These are phyloP conservation scores for Funneliformis caledonium DNA, from an alignment of 371 early-diverging fungal genomes.

Conservation along the genomic window DNA sequence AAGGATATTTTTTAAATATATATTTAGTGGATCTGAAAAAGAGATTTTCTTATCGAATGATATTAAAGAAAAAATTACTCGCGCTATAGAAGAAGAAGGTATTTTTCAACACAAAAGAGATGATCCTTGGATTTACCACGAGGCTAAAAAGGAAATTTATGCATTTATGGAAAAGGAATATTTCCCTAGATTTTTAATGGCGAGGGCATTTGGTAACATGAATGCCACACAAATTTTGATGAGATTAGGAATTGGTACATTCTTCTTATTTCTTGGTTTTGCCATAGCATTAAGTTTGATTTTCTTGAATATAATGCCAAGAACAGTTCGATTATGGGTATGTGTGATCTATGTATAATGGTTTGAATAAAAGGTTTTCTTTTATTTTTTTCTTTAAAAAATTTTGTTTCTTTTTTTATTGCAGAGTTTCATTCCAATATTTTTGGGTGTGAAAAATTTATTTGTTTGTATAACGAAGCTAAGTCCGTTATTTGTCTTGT, in stretches of 20 bases:
- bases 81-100: slow-evolving; percentile 49
- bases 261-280: slow-evolving; percentile 59
- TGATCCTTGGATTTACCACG: slow-evolving; percentile 59
- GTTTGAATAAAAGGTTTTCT: not conserved
- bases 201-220: slow-evolving; percentile 67
- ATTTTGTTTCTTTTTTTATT: not conserved
- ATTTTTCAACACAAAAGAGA: slow-evolving; percentile 45
- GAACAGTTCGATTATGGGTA: slow-evolving; percentile 62
- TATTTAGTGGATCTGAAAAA: slow-evolving; percentile 61
- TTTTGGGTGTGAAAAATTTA: slow-evolving; percentile 45
- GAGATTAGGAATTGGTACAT: slow-evolving; percentile 58
- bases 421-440: slow-evolving; percentile 50
- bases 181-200: slow-evolving; percentile 63
- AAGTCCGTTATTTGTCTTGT: slow-evolving; percentile 39
- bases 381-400: not conserved
- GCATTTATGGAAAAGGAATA: slow-evolving; percentile 60
- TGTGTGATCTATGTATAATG: not conserved
- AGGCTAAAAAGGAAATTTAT: slow-evolving; percentile 63
- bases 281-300: slow-evolving; percentile 59
- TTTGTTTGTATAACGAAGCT: slow-evolving; percentile 33
- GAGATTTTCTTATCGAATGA: slow-evolving; percentile 53
- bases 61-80: slow-evolving; percentile 48
- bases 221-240: slow-evolving; percentile 57
- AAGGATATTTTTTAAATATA: slow-evolving; percentile 57
- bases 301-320: slow-evolving; percentile 60